Conservation (phyloP, 1,139 yeast genomes). For the Wickerhamomyces sp. region DNA sequence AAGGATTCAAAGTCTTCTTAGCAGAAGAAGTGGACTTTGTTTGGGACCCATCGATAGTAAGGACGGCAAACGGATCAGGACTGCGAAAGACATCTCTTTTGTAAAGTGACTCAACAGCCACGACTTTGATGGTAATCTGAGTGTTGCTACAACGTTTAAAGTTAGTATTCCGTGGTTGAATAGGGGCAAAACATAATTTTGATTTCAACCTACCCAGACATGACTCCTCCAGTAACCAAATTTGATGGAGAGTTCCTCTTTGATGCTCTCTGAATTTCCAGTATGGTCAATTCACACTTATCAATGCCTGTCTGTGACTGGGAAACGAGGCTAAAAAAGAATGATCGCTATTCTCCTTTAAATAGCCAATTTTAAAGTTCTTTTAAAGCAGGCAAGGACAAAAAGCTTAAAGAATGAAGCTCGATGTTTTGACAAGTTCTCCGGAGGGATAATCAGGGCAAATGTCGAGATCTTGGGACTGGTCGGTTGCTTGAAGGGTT, state of each 20-base stretch:
- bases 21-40: constrained; percentile 94
- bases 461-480: too few relatives aligned
- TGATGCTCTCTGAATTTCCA: too few relatives aligned
- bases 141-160: constrained; percentile 8
- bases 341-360: not conserved
- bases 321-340: constrained; percentile 1
- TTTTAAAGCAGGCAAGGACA: too few relatives aligned
- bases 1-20: constrained; percentile 90
- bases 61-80: constrained; percentile 97
- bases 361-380: too few relatives aligned
- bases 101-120: constrained; percentile 94
- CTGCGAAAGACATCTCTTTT: constrained; percentile 92
- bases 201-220: constrained; percentile 3
- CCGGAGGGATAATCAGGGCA: too few relatives aligned
- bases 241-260: too few relatives aligned
- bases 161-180: too few relatives aligned
- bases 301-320: too few relatives aligned
- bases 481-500: too few relatives aligned
- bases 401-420: too few relatives aligned
- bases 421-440: too few relatives aligned
- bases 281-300: too few relatives aligned
- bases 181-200: not conserved
- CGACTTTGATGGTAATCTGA: constrained; percentile 62
- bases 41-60: constrained; percentile 95
- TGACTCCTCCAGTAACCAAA: not conserved